Percentiles rank a stretch among this genome's conserved stretches.
Conservation (phyloP, 1,284 basidiomycete genomes). For the Cerioporus squamosus region DNA sequence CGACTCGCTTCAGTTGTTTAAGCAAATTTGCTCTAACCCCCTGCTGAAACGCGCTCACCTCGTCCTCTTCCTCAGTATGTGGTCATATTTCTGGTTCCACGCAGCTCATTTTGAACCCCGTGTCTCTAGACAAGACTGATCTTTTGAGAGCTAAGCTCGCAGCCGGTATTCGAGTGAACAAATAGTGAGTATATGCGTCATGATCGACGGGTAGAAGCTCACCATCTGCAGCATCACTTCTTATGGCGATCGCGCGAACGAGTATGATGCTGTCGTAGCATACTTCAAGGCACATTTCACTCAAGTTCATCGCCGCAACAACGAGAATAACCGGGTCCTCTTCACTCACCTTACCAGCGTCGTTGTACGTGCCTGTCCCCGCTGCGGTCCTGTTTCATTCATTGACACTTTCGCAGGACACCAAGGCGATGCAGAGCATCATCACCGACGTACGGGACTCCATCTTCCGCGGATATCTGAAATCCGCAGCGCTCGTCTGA, state of each 20-base stretch:
- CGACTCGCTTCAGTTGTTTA: conserved; percentile 83
- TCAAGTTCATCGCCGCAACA: conserved; percentile 78
- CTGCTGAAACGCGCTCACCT: conserved; percentile 79
- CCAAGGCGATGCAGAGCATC: conserved; percentile 79
- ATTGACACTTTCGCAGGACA: conserved; percentile 54
- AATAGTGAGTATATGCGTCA: conserved; percentile 61
- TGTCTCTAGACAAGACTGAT: conserved; percentile 71
- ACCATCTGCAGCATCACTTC: conserved; percentile 67
- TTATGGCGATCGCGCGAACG: conserved; percentile 77
- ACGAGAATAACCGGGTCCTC: conserved; percentile 75
- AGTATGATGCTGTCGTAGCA: conserved; percentile 77
- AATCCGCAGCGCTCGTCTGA: conserved; percentile 39
- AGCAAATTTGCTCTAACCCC: conserved; percentile 80
- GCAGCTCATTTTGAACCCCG: neutral
- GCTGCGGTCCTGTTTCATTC: neutral
- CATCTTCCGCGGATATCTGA: conserved; percentile 40
- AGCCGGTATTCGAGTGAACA: conserved; percentile 66
- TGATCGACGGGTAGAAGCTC: neutral
- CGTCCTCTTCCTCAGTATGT: conserved; percentile 78
- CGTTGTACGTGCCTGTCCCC: conserved; percentile 54
- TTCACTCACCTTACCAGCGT: conserved; percentile 83
- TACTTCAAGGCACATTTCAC: conserved; percentile 86
- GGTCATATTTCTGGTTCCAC: neutral
- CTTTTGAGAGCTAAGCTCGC: conserved; percentile 72
- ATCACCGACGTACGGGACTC: conserved; percentile 65